phyloP scores from a whole-genome alignment of 1,284 basidiomycete genomes.

The Ceratobasidium sp. region DNA sequence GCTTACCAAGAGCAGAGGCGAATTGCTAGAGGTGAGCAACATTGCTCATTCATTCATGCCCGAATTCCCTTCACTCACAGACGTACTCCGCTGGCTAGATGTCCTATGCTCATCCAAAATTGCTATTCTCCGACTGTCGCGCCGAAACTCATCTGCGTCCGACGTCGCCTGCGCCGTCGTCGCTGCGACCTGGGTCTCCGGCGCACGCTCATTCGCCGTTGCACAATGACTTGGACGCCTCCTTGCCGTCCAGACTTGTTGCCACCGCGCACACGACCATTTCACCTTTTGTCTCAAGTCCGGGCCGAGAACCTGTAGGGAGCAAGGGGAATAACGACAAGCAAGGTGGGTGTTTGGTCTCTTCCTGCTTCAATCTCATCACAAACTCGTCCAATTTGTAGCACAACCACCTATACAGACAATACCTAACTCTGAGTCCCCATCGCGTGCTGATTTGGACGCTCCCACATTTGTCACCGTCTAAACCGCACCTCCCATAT shows the following conservation, averaged over 20 bases:
- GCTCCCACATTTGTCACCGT: constrained; percentile 1
- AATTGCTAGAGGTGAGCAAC: too few species aligned
- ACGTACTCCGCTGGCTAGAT: not conserved
- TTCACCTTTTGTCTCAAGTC: not conserved
- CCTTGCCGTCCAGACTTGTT: not conserved
- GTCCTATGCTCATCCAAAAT: constrained; percentile 26
- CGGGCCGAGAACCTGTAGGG: not conserved
- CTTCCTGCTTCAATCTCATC: not conserved
- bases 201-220: constrained; percentile 17
- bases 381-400: too few species aligned
- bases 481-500: too few species aligned
- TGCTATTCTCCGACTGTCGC: constrained; percentile 27
- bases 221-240: not conserved
- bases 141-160: constrained; percentile 30
- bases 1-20: too few species aligned
- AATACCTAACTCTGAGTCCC: too few species aligned
- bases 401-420: too few species aligned
- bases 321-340: too few species aligned
- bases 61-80: not conserved
- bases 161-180: not conserved
- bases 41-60: constrained; percentile 5
- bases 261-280: not conserved
- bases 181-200: too few species aligned
- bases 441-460: too few species aligned
- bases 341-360: not conserved